Evolutionary conservation across 1,284 basidiomycete genomes (phyloP), one percentile per base, ranked within the genome.

Genomic region (Apiotrichum brassicae): DNA sequence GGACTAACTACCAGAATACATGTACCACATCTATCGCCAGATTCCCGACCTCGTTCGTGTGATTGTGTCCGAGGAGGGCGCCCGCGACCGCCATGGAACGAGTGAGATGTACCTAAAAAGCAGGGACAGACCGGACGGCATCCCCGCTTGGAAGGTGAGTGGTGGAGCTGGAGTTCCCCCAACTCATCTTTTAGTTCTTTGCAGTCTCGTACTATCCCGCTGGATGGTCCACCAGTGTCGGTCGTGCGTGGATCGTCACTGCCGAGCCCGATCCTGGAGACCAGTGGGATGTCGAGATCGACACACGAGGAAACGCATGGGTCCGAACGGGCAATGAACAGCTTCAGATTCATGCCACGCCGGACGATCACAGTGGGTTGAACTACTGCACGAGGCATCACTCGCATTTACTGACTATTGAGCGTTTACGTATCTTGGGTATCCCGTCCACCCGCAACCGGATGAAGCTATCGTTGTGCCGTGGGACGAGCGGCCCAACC

Each of bases 131-230:
- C 45, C 28, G 3, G 46, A 54, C 32, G 61, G 61, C 18, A 54
- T 63, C 22, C 61, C 61, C 0, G 57, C 57, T 1, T 63, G 61
- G 61, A 60, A 63, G 57, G 61, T 61, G 51, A 25, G 57, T 50
- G 16, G 14, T 14, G 25, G 11, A 14, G 11, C 12, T 12, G 8
- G 19, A 22, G 4, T 19, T 12, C 5, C 19, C n/a, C 48, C 49
- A 28, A 49, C 44, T 6, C 4, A n/a, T n/a, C n/a, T n/a, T n/a
- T n/a, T 43, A 62, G 60, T 56, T 49, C 49, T 62, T 62, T 33
- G 32, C 46, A 6, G 54, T 56, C 37, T 49, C 50, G 24, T 60
- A 57, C 53, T 58, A 50, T 36, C 54, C 54, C 3, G 51, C 52
- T 28, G 49, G 49, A n/a, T 44, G 47, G 14, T 28, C 33, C 13